phyloP scores from a whole-genome alignment of 805 yeast genomes.

The Cyberlindnera meyerae region DNA sequence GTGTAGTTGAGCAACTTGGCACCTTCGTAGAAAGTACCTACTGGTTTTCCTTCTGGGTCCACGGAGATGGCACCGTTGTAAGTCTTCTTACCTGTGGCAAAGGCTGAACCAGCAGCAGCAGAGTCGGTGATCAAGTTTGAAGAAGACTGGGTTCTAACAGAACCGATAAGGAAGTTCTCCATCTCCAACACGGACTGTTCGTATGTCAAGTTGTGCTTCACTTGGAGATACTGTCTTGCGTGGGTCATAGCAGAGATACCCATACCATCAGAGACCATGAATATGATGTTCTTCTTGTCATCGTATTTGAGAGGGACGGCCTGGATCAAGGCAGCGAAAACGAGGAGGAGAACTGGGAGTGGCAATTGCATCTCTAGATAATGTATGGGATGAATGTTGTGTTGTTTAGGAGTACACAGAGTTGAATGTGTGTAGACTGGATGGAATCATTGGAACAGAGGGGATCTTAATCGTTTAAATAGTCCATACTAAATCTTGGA shows the following conservation, averaged over 20 bases:
- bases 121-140: constrained; percentile 80
- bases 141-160: constrained; percentile 79
- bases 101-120: constrained; percentile 96
- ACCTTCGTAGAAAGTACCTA: constrained; percentile 85
- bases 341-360: constrained; percentile 17
- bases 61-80: constrained; percentile 95
- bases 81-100: constrained; percentile 73
- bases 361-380: constrained; percentile 22
- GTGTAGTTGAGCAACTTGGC: constrained; percentile 72
- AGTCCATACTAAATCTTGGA: too few species aligned
- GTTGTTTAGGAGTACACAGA: too few species aligned
- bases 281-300: constrained; percentile 67
- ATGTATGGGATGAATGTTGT: too few species aligned
- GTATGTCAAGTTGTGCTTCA: constrained; percentile 41
- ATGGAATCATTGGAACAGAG: too few species aligned
- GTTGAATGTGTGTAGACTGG: too few species aligned
- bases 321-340: constrained; percentile 21
- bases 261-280: constrained; percentile 90
- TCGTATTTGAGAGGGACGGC: constrained; percentile 25
- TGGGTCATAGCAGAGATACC: constrained; percentile 82
- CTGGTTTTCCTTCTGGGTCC: constrained; percentile 56
- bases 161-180: constrained; percentile 71
- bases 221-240: constrained; percentile 70
- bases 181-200: constrained; percentile 51
- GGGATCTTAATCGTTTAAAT: too few species aligned